phyloP scores from a whole-genome alignment of 192 early-diverging fungal species.

The Coemansia sp. region DNA sequence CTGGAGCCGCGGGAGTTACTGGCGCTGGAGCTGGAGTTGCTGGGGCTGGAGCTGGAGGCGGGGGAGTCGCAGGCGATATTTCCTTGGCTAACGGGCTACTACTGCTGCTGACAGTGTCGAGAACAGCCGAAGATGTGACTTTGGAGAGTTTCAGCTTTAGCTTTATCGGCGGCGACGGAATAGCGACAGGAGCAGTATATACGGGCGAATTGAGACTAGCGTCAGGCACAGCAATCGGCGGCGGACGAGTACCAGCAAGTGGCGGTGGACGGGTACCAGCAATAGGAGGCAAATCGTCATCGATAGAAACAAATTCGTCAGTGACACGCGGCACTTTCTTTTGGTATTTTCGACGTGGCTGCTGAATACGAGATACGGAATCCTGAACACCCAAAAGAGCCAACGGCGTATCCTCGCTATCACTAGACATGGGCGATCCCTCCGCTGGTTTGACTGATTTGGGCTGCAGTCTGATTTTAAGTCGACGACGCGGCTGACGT shows the following conservation, averaged over 20 bases:
- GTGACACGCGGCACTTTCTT: slow-evolving; percentile 7
- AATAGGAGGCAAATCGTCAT: background rate
- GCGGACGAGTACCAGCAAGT: slow-evolving; percentile 45
- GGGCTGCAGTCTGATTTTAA: slow-evolving; percentile 45
- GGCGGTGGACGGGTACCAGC: slow-evolving; percentile 13
- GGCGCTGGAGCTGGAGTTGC: background rate
- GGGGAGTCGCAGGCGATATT: background rate
- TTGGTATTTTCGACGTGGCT: slow-evolving; percentile 18
- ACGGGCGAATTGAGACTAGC: slow-evolving; percentile 32
- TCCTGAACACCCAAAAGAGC: slow-evolving; percentile 1
- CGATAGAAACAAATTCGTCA: background rate
- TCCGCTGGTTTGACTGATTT: background rate
- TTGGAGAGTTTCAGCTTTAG: slow-evolving; percentile 55
- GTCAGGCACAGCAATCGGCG: slow-evolving; percentile 25
- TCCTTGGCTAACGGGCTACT: slow-evolving; percentile 17
- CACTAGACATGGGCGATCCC: slow-evolving; percentile 23
- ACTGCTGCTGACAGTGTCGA: slow-evolving; percentile 29
- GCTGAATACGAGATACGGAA: background rate
- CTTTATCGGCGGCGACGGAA: slow-evolving; percentile 20
- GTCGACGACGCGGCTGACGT: slow-evolving; percentile 29
- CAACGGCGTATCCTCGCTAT: slow-evolving; percentile 54
- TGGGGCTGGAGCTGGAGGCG: background rate
- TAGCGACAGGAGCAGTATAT: background rate
- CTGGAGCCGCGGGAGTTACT: background rate
- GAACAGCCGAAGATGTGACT: slow-evolving; percentile 5